Percentiles rank a stretch among this genome's conserved stretches.
Evolutionary conservation across 2,329 filamentous ascomycete genomes (phyloP).

Genomic region (Alternaria longipes): DNA sequence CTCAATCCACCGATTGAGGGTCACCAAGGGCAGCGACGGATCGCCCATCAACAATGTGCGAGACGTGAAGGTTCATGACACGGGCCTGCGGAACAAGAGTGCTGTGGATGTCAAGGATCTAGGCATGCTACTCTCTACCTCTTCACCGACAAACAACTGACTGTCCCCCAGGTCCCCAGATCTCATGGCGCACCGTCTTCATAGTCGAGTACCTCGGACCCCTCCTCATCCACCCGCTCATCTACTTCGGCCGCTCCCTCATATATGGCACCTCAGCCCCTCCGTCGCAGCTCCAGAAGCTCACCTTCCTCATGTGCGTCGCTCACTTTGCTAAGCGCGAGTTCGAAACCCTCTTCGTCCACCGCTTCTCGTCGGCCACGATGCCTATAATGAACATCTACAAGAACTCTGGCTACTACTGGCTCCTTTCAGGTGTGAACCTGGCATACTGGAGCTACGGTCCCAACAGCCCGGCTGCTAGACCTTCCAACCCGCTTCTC

Average conservation of each 20-base stretch:
- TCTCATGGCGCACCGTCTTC: constrained; percentile 93
- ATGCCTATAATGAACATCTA: constrained; percentile 93
- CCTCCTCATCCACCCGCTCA: constrained; percentile 82
- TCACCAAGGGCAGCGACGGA: constrained; percentile 72
- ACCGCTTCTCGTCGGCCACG: constrained; percentile 92
- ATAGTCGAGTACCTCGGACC: constrained; percentile 95
- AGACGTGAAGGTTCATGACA: constrained; percentile 62
- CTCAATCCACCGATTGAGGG: constrained; percentile 67
- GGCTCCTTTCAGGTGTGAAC: constrained; percentile 81
- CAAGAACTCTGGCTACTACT: constrained; percentile 96
- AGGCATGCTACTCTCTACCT: constrained; percentile 62
- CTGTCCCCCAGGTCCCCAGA: constrained; percentile 74
- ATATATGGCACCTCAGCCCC: constrained; percentile 68
- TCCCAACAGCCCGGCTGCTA: constrained; percentile 74
- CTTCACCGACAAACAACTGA: constrained; percentile 8
- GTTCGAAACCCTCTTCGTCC: constrained; percentile 90
- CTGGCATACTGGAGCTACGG: constrained; percentile 87
- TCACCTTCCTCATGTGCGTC: constrained; percentile 77
- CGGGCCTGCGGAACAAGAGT: constrained; percentile 67
- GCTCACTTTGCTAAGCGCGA: constrained; percentile 95
- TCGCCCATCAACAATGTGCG: constrained; percentile 64
- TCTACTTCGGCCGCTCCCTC: constrained; percentile 75
- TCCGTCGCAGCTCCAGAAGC: constrained; percentile 73
- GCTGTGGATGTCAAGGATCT: constrained; percentile 89
- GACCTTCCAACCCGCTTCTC: constrained; percentile 55